Conservation (phyloP, 176 grass and related monocot genomes). For the Poa pratensis region DNA sequence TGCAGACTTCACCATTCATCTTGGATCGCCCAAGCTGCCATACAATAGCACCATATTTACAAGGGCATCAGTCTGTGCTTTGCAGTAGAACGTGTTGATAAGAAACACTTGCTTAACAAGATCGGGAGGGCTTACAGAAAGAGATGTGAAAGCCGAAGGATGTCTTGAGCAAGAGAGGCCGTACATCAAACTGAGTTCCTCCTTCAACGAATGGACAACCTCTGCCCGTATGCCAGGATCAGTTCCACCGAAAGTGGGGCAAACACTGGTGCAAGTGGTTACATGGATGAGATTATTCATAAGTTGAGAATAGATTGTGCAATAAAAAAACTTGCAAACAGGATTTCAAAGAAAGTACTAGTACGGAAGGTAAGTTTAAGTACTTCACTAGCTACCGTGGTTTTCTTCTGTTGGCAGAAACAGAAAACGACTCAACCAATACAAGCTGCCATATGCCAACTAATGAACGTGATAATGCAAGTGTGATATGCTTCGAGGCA, state of each 20-base stretch:
- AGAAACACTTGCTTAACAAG: not conserved
- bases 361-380: too few species aligned
- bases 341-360: too few species aligned
- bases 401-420: too few species aligned
- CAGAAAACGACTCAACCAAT: not conserved
- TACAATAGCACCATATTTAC: constrained; percentile 7
- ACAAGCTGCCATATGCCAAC: not conserved
- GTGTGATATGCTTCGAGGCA: not conserved
- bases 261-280: constrained; percentile 61
- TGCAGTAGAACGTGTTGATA: not conserved
- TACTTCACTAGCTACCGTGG: too few species aligned
- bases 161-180: constrained; percentile 68
- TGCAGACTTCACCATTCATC: constrained; percentile 83
- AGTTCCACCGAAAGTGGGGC: constrained; percentile 86
- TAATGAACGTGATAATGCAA: constrained; percentile 3
- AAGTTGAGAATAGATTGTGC: not conserved
- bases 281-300: constrained; percentile 8
- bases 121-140: constrained; percentile 70
- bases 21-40: constrained; percentile 91
- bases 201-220: constrained; percentile 74
- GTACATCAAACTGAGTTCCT: constrained; percentile 68
- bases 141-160: constrained; percentile 72
- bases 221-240: constrained; percentile 74
- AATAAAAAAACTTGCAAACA: too few species aligned
- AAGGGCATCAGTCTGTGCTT: not conserved